These are phyloP conservation scores for Tulasnella sp. DNA, from an alignment of 768 basidiomycete genomes.

Conservation along the genomic window DNA sequence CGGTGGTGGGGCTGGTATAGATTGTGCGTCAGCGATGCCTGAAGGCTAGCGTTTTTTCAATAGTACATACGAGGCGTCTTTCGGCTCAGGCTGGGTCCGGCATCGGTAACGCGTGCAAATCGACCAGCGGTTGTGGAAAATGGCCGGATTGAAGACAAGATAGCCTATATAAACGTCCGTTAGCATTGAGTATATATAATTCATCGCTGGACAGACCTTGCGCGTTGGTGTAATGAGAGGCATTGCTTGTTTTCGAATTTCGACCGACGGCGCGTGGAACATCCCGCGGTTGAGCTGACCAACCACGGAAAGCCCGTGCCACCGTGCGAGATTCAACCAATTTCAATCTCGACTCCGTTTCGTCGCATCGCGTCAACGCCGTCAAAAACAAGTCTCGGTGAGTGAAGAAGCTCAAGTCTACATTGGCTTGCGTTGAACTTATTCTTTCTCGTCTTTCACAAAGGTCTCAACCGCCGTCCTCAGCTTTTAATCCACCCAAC, in stretches of 20 bases:
- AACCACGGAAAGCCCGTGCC: slow-evolving; percentile 13
- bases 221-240: slow-evolving; percentile 4
- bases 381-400: slow-evolving; percentile 15
- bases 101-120: slow-evolving; percentile 15
- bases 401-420: neutral
- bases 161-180: neutral
- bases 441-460: neutral
- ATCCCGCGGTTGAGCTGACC: slow-evolving; percentile 7
- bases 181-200: neutral
- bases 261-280: slow-evolving; percentile 7
- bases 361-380: slow-evolving; percentile 9
- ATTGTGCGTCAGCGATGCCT: neutral
- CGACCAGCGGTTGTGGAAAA: neutral
- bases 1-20: neutral
- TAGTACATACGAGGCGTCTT: neutral
- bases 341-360: slow-evolving; percentile 7
- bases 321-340: slow-evolving; percentile 7
- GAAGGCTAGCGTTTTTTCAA: neutral
- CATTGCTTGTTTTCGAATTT: slow-evolving; percentile 12
- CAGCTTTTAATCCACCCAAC: neutral
- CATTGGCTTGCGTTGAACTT: neutral
- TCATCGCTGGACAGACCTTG: neutral
- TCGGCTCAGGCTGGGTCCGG: neutral
- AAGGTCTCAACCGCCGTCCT: slow-evolving; percentile 1
- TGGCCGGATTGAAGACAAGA: neutral